A percentile compares a stretch with the other conserved stretches of the same genome.
Conservation (phyloP, 208 protist species). For the Trypanosoma avium region DNA sequence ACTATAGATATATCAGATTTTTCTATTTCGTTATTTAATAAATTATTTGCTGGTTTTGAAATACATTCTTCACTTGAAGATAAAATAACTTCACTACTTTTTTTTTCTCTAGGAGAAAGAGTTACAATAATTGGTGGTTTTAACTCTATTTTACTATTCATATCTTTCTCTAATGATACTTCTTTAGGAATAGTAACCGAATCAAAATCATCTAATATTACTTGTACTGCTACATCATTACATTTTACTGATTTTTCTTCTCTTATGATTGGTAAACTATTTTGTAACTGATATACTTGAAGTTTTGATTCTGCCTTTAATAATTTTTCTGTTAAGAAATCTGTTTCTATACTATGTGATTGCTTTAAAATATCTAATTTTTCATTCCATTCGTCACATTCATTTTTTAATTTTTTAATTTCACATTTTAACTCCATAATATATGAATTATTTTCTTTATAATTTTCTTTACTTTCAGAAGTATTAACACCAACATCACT, state of each 20-base stretch:
- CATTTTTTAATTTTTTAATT: neutral
- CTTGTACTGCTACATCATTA: neutral
- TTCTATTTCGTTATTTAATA: neutral
- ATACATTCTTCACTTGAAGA: neutral
- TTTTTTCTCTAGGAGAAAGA: neutral
- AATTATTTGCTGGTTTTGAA: neutral
- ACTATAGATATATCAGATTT: neutral
- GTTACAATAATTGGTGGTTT: neutral
- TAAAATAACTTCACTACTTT: neutral
- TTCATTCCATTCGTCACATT: neutral
- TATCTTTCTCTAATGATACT: neutral
- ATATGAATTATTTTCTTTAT: neutral
- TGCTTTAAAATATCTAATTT: slow-evolving; percentile 6
- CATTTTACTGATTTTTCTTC: neutral
- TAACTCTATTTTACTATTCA: neutral
- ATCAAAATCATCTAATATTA: neutral
- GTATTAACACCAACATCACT: neutral
- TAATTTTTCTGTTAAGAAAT: slow-evolving; percentile 16
- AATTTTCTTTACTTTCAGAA: neutral
- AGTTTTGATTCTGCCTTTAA: slow-evolving; percentile 6
- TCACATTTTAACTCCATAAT: neutral
- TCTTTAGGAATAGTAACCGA: neutral
- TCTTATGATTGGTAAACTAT: neutral
- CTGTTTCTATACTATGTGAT: slow-evolving; percentile 13
- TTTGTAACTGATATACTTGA: neutral